Percentiles rank a stretch among this genome's conserved stretches.
Conservation (phyloP, 352 stramenopile species). For the Hyaloperonospora brassicae region DNA sequence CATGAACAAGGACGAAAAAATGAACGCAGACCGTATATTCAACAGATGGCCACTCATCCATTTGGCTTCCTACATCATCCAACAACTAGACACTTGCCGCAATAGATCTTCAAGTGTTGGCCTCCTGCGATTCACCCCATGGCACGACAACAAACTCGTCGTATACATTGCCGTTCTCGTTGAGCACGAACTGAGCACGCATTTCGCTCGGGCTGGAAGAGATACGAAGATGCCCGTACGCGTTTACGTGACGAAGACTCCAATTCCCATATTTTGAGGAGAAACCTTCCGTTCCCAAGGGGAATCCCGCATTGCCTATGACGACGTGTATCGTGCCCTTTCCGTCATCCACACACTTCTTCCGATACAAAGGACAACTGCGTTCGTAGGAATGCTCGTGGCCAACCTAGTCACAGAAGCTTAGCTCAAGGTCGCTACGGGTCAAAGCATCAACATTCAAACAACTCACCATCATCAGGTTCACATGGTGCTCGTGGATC, state of each 20-base stretch:
- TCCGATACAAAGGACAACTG: conserved; percentile 69
- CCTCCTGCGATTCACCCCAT: conserved; percentile 11
- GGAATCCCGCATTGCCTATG: conserved; percentile 64
- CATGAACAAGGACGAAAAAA: too few relatives aligned
- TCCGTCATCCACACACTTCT: conserved; percentile 45
- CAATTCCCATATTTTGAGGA: conserved; percentile 55
- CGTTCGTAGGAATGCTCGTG: conserved; percentile 89
- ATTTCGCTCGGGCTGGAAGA: conserved; percentile 31
- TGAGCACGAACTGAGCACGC: conserved; percentile 58
- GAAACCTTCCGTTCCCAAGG: conserved; percentile 40
- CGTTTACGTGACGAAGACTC: conserved; percentile 56
- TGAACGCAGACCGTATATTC: too few relatives aligned
- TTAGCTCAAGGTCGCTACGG: conserved; percentile 7
- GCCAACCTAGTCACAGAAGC: conserved; percentile 35
- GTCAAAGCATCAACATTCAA: neutral
- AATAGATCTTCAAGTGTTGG: neutral
- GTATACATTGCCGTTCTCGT: conserved; percentile 55
- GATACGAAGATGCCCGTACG: conserved; percentile 62
- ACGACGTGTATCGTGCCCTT: conserved; percentile 68
- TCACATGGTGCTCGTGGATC: conserved; percentile 73
- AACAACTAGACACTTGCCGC: conserved; percentile 1
- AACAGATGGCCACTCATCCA: too few relatives aligned
- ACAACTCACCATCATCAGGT: conserved; percentile 72
- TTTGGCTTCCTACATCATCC: neutral
- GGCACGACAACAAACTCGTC: conserved; percentile 41